A percentile compares a stretch with the other conserved stretches of the same genome.
Conservation (phyloP, 2,329 filamentous ascomycete species). For the Fusarium sacchari region DNA sequence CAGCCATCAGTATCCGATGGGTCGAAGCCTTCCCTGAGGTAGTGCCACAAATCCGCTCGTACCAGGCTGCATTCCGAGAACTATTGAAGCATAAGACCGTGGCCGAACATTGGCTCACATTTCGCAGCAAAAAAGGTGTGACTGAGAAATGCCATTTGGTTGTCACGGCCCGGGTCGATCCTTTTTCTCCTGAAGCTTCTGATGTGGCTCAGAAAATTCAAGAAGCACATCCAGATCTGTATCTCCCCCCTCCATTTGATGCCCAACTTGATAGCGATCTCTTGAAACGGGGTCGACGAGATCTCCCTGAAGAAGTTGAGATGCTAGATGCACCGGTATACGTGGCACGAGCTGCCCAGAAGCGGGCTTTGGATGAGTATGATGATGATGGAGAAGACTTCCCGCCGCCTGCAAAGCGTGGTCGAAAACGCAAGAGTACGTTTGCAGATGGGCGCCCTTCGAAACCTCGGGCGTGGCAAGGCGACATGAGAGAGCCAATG, state of each 20-base stretch:
- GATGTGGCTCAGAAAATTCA: conserved; percentile 59
- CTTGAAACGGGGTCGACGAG: conserved; percentile 48
- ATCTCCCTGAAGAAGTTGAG: conserved; percentile 57
- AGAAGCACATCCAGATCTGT: conserved; percentile 53
- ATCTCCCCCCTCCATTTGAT: conserved; percentile 42
- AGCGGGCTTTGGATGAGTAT: conserved; percentile 43
- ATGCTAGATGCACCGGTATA: conserved; percentile 63
- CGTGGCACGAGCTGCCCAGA: conserved; percentile 51
- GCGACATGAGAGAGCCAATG: conserved; percentile 18
- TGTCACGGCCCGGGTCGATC: conserved; percentile 54
- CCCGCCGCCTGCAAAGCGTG: conserved; percentile 36
- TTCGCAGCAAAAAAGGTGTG: conserved; percentile 53
- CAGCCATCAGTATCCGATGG: conserved; percentile 59
- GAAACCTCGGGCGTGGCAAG: conserved; percentile 11
- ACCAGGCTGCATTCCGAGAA: conserved; percentile 51
- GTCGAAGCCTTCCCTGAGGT: conserved; percentile 52
- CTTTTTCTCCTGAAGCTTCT: conserved; percentile 54
- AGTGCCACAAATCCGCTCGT: conserved; percentile 54
- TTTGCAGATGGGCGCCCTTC: background rate
- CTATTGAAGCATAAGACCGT: conserved; percentile 50
- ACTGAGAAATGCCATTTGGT: conserved; percentile 58
- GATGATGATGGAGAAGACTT: conserved; percentile 32
- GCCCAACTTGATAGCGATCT: conserved; percentile 21
- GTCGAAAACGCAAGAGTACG: conserved; percentile 31
- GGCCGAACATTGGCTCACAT: conserved; percentile 57